Conservation (phyloP, 1,139 yeast genomes). For the Tardiomyces digboiensis region DNA sequence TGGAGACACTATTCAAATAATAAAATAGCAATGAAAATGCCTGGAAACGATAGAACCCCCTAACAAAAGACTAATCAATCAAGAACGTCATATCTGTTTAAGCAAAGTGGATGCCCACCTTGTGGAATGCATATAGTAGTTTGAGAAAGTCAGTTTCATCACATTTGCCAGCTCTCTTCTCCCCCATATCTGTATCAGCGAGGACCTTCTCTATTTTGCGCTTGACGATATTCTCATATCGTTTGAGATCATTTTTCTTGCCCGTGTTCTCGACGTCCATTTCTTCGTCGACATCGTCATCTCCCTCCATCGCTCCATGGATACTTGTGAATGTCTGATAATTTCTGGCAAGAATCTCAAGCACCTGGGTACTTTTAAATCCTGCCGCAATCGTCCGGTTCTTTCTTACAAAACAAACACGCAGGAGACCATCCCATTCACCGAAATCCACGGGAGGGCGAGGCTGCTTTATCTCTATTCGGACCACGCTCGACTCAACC, state of each 20-base stretch:
- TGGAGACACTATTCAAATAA: too few species aligned
- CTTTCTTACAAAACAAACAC: constrained; percentile 87
- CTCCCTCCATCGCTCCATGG: constrained; percentile 24
- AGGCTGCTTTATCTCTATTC: constrained; percentile 85
- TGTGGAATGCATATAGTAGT: constrained; percentile 86
- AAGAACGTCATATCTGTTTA: too few species aligned
- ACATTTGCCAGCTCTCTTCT: constrained; percentile 86
- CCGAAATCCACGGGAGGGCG: constrained; percentile 86
- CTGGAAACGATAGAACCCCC: too few species aligned
- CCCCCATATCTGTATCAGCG: constrained; percentile 59
- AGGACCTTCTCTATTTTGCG: constrained; percentile 57
- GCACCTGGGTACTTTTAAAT: constrained; percentile 74
- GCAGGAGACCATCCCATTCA: constrained; percentile 95
- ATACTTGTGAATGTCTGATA: constrained; percentile 73
- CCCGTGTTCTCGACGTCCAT: constrained; percentile 42
- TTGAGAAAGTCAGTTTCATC: constrained; percentile 92
- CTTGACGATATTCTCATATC: constrained; percentile 33
- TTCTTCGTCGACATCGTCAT: constrained; percentile 35
- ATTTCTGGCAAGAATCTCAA: constrained; percentile 79
- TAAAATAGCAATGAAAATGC: too few species aligned
- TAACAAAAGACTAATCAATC: too few species aligned
- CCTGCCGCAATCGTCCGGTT: constrained; percentile 92
- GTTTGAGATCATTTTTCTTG: constrained; percentile 11
- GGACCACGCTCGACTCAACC: constrained; percentile 93
- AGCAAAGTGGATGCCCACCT: constrained; percentile 95